A percentile compares a stretch with the other conserved stretches of the same genome.
Evolutionary conservation across 2,329 filamentous ascomycete genomes (phyloP).

Genomic region (Lachnum nothofagi): DNA sequence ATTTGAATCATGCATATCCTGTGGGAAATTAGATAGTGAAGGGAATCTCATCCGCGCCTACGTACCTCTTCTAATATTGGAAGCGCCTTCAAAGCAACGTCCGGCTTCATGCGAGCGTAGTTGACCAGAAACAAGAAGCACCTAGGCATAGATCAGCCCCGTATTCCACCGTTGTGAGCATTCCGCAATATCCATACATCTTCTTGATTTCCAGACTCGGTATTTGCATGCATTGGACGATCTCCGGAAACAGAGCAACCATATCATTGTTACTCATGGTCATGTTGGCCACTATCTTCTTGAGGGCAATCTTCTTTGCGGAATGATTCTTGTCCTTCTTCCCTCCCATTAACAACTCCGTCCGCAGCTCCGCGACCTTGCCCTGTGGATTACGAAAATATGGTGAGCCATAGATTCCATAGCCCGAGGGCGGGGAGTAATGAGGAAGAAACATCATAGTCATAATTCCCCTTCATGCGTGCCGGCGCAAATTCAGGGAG

Average conservation of each 20-base stretch:
- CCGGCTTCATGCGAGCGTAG: conserved; percentile 89
- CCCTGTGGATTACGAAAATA: conserved; percentile 61
- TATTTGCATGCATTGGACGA: conserved; percentile 92
- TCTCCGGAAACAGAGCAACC: conserved; percentile 92
- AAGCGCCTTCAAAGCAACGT: conserved; percentile 87
- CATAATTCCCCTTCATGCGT: not conserved
- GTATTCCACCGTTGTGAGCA: not conserved
- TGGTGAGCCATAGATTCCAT: conserved; percentile 28
- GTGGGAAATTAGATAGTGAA: conserved; percentile 1
- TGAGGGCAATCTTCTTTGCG: conserved; percentile 93
- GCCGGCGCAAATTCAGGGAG: not conserved
- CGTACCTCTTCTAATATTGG: conserved; percentile 76
- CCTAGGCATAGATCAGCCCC: conserved; percentile 48
- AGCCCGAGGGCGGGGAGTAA: conserved; percentile 25
- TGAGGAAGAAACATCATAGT: conserved; percentile 31
- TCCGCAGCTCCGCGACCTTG: conserved; percentile 94
- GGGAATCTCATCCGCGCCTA: not conserved
- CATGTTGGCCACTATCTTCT: conserved; percentile 99
- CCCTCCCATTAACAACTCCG: conserved; percentile 85
- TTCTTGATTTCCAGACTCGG: conserved; percentile 97
- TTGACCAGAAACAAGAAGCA: conserved; percentile 97
- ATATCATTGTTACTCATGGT: conserved; percentile 99
- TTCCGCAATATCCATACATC: conserved; percentile 61
- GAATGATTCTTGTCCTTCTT: conserved; percentile 98
- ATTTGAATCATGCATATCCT: conserved; percentile 93